Evolutionary conservation across 106 monocot genomes (phyloP).

Genomic region (Dendrobium officinale): DNA sequence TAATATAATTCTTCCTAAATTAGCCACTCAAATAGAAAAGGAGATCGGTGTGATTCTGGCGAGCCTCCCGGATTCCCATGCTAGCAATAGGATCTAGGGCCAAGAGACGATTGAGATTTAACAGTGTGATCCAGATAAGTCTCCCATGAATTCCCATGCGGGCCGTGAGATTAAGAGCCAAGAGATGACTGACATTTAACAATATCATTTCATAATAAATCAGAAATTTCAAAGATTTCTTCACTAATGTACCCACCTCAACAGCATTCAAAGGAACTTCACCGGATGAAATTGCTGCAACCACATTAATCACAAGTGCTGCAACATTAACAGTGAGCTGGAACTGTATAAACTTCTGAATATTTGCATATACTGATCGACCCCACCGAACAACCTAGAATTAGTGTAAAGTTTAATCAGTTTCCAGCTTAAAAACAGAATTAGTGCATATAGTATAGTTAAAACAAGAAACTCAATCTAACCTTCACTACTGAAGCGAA

Average conservation of each 20-base stretch:
- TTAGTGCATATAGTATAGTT: neutral
- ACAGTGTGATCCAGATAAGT: too few relatives aligned
- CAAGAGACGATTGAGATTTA: too few relatives aligned
- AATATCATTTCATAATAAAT: neutral
- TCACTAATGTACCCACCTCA: constrained; percentile 39
- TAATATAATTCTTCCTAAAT: too few relatives aligned
- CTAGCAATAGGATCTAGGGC: too few relatives aligned
- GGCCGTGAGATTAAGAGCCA: too few relatives aligned
- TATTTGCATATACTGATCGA: constrained; percentile 82
- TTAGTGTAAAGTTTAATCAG: neutral
- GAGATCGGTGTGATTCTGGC: too few relatives aligned
- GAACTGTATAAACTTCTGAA: constrained; percentile 95
- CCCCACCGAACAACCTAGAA: constrained; percentile 93
- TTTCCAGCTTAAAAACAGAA: neutral
- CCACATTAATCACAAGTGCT: constrained; percentile 79
- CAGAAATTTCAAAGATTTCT: neutral
- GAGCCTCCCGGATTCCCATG: too few relatives aligned
- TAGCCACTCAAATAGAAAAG: too few relatives aligned
- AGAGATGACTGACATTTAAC: neutral
- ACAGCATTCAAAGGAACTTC: constrained; percentile 80
- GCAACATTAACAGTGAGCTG: constrained; percentile 93
- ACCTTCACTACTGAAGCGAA: constrained; percentile 85
- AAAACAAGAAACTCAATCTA: neutral
- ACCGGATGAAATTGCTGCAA: constrained; percentile 72
- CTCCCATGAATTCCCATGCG: too few relatives aligned